These are phyloP conservation scores for Triglochin maritima DNA, from an alignment of 106 monocot genomes.

Conservation along the genomic window DNA sequence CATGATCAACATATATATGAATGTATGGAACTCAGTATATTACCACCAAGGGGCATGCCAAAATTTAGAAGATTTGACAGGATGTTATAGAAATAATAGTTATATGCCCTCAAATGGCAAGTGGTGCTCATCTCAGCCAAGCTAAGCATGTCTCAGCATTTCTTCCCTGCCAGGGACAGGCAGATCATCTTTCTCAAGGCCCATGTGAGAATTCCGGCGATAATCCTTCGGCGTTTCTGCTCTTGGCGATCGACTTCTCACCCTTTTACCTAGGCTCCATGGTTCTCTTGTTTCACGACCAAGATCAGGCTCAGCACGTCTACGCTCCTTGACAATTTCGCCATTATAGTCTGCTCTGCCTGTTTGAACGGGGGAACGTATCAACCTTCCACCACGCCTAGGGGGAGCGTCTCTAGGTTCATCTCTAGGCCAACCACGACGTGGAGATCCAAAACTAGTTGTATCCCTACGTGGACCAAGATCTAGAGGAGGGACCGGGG, in stretches of 20 bases:
- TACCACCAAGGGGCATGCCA: too few species aligned
- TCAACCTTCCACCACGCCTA: slow-evolving; percentile 22
- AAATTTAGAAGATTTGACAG: too few species aligned
- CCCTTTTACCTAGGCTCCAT: slow-evolving; percentile 29
- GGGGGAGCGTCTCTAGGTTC: slow-evolving; percentile 22
- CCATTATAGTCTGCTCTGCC: slow-evolving; percentile 24
- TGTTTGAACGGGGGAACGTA: slow-evolving; percentile 10
- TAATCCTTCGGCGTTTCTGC: slow-evolving; percentile 5
- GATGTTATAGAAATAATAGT: too few species aligned
- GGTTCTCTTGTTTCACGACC: slow-evolving; percentile 17
- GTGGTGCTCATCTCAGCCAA: too few species aligned
- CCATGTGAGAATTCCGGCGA: slow-evolving; percentile 13
- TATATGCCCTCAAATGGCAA: too few species aligned
- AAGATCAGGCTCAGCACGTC: slow-evolving; percentile 15
- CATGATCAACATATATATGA: too few species aligned
- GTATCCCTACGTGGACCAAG: slow-evolving; percentile 28
- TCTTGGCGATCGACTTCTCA: slow-evolving; percentile 53
- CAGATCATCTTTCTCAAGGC: slow-evolving; percentile 23
- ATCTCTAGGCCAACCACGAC: slow-evolving; percentile 31
- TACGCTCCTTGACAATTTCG: slow-evolving; percentile 10
- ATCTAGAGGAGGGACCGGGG: slow-evolving; percentile 14
- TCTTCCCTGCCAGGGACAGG: too few species aligned
- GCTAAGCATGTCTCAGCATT: too few species aligned
- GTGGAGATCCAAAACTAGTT: slow-evolving; percentile 39
- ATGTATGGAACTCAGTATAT: too few species aligned